Percentiles rank a stretch among this genome's conserved stretches.
Evolutionary conservation across 1,284 basidiomycete genomes (phyloP).

Genomic region (Tylopilus microsporus): DNA sequence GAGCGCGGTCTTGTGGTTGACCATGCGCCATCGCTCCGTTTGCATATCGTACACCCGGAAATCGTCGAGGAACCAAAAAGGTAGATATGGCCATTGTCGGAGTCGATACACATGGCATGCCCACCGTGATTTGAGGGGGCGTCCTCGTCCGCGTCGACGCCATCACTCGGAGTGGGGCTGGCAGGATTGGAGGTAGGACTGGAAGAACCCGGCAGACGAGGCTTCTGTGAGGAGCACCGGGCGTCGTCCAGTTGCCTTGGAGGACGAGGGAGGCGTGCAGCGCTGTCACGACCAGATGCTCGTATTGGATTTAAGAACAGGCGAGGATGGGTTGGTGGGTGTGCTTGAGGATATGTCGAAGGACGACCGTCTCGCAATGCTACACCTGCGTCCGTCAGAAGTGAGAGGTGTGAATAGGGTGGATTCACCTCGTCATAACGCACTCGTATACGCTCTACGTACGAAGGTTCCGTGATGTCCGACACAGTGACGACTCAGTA

Average conservation of each 20-base stretch:
- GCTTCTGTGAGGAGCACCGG: constrained; percentile 49
- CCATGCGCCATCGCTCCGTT: constrained; percentile 58
- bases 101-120: constrained; percentile 79
- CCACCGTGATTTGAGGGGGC: constrained; percentile 65
- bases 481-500: constrained; percentile 59
- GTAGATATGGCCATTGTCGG: constrained; percentile 60
- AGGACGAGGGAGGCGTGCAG: constrained; percentile 66
- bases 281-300: constrained; percentile 67
- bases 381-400: background rate
- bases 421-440: constrained; percentile 57
- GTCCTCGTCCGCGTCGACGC: constrained; percentile 58
- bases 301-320: constrained; percentile 54
- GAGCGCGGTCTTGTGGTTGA: constrained; percentile 53
- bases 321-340: constrained; percentile 60
- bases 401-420: background rate
- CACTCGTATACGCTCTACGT: constrained; percentile 49
- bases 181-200: constrained; percentile 51
- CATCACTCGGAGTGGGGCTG: constrained; percentile 56
- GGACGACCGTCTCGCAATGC: constrained; percentile 57
- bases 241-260: constrained; percentile 57
- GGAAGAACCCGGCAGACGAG: constrained; percentile 53
- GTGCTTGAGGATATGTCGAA: constrained; percentile 73
- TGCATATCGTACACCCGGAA: constrained; percentile 73
- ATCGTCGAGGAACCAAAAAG: constrained; percentile 73
- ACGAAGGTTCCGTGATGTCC: constrained; percentile 10